Evolutionary conservation across 106 monocot species (phyloP), one percentile per base, ranked within the genome.

Genomic region (Ottelia alismoides): DNA sequence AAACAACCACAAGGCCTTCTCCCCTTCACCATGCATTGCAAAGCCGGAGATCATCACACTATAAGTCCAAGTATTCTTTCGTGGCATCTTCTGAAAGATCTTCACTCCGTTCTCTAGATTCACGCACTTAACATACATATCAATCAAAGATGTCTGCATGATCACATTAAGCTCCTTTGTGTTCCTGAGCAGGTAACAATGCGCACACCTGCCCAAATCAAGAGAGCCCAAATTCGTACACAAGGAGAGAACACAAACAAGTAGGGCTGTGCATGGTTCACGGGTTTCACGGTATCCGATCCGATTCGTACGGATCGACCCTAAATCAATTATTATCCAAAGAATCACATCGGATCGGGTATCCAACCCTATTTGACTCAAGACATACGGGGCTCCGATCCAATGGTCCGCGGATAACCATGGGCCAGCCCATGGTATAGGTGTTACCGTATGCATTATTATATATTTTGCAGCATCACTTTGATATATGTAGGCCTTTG

Each of bases 81-180:
- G 58, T 1, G 22, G 2, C 74, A 82, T 76, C 24, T 18, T 60
- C 16, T 64, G 51, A 35, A 86, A 92, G 22, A 92, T 74, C 9
- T 24, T 9, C 14, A 69, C 43, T 12, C 72, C 86, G 20, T 73
- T 79, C 45, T 82, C 73, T 11, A 64, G n/a, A 21, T 45, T 11
- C 10, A 85, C 86, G 52, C 86, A 78, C 45, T 70, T 79, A 17
- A 73, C 51, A 52, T 92, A 82, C 82, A 92, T 86, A 25, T 92
- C 82, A 12, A 86, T 62, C 35, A 92, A 48, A 1, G 86, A 65
- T 49, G 92, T 92, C 21, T 71, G 65, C 18, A 71, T 58, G 45
- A 69, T 60, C 1, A 70, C 40, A 46, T 79, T 75, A 6, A 68
- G 49, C 17, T 48, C 45, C 3, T 20, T 66, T 10, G 70, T 45